phyloP scores from a whole-genome alignment of 192 early-diverging fungal genomes.

The Chytriomyces sp. region DNA sequence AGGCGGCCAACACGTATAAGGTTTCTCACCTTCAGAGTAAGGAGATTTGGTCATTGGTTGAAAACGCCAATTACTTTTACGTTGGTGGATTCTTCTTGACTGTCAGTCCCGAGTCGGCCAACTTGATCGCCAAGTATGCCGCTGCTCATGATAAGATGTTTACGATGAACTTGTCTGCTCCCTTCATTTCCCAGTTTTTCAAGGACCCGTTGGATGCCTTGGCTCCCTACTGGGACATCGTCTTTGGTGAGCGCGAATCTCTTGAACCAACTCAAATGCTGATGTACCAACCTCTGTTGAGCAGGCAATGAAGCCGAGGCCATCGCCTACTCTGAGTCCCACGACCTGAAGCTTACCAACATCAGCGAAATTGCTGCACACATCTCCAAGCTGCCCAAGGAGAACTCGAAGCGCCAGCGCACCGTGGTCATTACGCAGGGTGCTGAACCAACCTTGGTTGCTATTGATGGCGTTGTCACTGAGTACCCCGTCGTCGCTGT shows the following conservation, averaged over 20 bases:
- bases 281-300: not conserved
- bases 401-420: constrained; percentile 69
- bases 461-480: constrained; percentile 55
- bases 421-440: constrained; percentile 94
- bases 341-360: constrained; percentile 72
- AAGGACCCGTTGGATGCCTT: constrained; percentile 75
- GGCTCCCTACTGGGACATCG: constrained; percentile 84
- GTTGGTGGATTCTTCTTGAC: constrained; percentile 95
- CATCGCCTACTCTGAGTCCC: constrained; percentile 74
- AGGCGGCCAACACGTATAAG: constrained; percentile 89
- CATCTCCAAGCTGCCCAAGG: constrained; percentile 82
- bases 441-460: constrained; percentile 70
- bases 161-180: constrained; percentile 93
- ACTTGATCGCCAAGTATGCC: constrained; percentile 87
- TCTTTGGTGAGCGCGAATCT: constrained; percentile 69
- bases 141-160: constrained; percentile 81
- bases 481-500: constrained; percentile 66
- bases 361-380: constrained; percentile 80
- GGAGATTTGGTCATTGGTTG: constrained; percentile 85
- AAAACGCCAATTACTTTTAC: constrained; percentile 89
- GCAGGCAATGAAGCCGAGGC: constrained; percentile 90
- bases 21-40: constrained; percentile 65
- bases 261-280: not conserved
- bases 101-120: constrained; percentile 81
- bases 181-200: constrained; percentile 95